These are phyloP conservation scores for Coniosporium apollinis DNA, from an alignment of 495 filamentous ascomycete species.

Conservation along the genomic window DNA sequence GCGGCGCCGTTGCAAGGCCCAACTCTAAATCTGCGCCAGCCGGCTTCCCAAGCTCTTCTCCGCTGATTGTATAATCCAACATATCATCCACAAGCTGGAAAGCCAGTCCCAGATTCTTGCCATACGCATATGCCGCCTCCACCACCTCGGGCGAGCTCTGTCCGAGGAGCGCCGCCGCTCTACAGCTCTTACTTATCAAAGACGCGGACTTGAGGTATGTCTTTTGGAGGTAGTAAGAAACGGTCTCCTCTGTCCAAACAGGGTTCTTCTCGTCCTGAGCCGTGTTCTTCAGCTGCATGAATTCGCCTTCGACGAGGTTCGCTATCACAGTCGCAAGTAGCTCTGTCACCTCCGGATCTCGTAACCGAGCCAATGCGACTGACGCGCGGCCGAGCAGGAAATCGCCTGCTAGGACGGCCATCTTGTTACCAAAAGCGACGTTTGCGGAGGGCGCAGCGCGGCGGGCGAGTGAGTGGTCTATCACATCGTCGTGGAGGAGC, in stretches of 20 bases:
- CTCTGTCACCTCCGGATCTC: slow-evolving; percentile 87
- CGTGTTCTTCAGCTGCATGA: slow-evolving; percentile 98
- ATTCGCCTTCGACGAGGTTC: slow-evolving; percentile 93
- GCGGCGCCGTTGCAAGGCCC: slow-evolving; percentile 84
- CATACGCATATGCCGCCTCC: slow-evolving; percentile 80
- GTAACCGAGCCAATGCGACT: slow-evolving; percentile 75
- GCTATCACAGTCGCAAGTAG: slow-evolving; percentile 91
- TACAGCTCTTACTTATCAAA: slow-evolving; percentile 87
- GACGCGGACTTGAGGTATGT: slow-evolving; percentile 95
- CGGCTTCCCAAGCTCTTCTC: slow-evolving; percentile 77
- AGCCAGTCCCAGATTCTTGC: slow-evolving; percentile 79
- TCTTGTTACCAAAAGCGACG: slow-evolving; percentile 91
- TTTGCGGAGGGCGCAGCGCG: slow-evolving; percentile 79
- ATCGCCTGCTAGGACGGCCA: slow-evolving; percentile 92
- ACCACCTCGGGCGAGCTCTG: slow-evolving; percentile 60
- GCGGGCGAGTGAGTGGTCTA: slow-evolving; percentile 74
- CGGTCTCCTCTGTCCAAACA: slow-evolving; percentile 65
- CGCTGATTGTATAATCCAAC: slow-evolving; percentile 85
- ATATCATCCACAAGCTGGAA: slow-evolving; percentile 99
- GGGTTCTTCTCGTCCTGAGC: slow-evolving; percentile 69
- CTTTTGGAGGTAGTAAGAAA: slow-evolving; percentile 95
- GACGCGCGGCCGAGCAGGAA: slow-evolving; percentile 88
- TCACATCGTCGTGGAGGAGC: slow-evolving; percentile 93
- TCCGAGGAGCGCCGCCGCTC: slow-evolving; percentile 75
- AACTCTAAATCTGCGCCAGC: slow-evolving; percentile 88